These are phyloP conservation scores for Turritis glabra DNA, from an alignment of 345 rosid species.

Conservation along the genomic window DNA sequence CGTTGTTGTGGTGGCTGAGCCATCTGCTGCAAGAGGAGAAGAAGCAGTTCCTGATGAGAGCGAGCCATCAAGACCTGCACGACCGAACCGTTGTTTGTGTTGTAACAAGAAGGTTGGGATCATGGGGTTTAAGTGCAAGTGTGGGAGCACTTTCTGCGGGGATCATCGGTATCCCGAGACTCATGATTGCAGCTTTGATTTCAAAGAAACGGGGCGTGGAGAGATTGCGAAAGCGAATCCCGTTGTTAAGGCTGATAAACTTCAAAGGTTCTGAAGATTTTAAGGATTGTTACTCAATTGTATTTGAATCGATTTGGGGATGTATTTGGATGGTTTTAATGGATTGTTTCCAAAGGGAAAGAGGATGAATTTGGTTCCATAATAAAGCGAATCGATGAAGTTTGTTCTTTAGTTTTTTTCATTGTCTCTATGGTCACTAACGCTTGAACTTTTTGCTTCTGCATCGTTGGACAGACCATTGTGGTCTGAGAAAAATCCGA, in stretches of 20 bases:
- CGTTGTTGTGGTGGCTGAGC: background rate
- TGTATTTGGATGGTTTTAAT: background rate
- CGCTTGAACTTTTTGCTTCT: too few species aligned
- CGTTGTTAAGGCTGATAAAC: slow-evolving; percentile 39
- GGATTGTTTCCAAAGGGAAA: slow-evolving; percentile 16
- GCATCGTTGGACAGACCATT: too few species aligned
- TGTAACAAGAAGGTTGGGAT: slow-evolving; percentile 47
- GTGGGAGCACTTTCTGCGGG: slow-evolving; percentile 39
- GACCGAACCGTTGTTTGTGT: slow-evolving; percentile 34
- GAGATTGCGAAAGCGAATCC: slow-evolving; percentile 42
- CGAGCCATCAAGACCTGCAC: slow-evolving; percentile 6
- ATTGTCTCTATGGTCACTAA: too few species aligned
- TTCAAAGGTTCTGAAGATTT: slow-evolving; percentile 37
- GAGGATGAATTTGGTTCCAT: slow-evolving; percentile 29
- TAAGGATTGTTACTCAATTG: background rate
- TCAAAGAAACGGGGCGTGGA: slow-evolving; percentile 36
- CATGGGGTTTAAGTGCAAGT: slow-evolving; percentile 41
- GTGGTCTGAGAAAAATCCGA: too few species aligned
- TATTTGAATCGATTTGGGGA: slow-evolving; percentile 24
- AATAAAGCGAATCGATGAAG: slow-evolving; percentile 35
- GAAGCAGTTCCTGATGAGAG: slow-evolving; percentile 2
- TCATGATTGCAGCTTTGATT: slow-evolving; percentile 43
- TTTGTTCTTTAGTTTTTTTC: background rate
- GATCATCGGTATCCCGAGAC: slow-evolving; percentile 43
- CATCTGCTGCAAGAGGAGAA: background rate